A percentile compares a stretch with the other conserved stretches of the same genome.
These are phyloP conservation scores for Chimonanthus praecox DNA, from an alignment of 164 flowering plant genomes.

Conservation along the genomic window DNA sequence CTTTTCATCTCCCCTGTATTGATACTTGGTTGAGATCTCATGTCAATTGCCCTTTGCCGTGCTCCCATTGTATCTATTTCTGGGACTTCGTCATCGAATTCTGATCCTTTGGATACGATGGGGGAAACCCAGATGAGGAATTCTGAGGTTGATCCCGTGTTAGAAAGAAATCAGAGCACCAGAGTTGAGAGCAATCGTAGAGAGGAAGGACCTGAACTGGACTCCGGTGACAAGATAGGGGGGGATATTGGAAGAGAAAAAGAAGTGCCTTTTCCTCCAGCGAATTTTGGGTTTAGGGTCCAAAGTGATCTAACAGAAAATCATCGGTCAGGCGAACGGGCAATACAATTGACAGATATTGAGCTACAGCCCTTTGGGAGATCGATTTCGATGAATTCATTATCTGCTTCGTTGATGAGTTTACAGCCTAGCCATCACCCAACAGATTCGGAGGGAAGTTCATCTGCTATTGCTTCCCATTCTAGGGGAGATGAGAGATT, in stretches of 20 bases:
- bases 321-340: conserved; percentile 3
- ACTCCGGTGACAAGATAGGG: conserved; percentile 1
- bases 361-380: conserved; percentile 33
- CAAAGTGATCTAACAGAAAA: conserved; percentile 28
- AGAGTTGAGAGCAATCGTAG: conserved; percentile 4
- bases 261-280: neutral
- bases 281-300: conserved; percentile 15
- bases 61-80: conserved; percentile 28
- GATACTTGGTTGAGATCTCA: conserved; percentile 75
- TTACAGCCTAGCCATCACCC: conserved; percentile 9
- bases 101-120: neutral
- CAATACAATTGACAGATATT: conserved; percentile 1
- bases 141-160: conserved; percentile 14
- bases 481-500: neutral
- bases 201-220: conserved; percentile 17
- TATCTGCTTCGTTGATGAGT: conserved; percentile 26
- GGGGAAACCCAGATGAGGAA: conserved; percentile 20
- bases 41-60: conserved; percentile 63
- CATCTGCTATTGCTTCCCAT: neutral
- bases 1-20: conserved; percentile 62
- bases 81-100: conserved; percentile 4
- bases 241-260: conserved; percentile 3
- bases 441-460: conserved; percentile 18
- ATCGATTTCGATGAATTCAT: conserved; percentile 50
- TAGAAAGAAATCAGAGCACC: conserved; percentile 5